Conservation (phyloP, 176 grass and related monocot species). For the Saccharum spontaneum region DNA sequence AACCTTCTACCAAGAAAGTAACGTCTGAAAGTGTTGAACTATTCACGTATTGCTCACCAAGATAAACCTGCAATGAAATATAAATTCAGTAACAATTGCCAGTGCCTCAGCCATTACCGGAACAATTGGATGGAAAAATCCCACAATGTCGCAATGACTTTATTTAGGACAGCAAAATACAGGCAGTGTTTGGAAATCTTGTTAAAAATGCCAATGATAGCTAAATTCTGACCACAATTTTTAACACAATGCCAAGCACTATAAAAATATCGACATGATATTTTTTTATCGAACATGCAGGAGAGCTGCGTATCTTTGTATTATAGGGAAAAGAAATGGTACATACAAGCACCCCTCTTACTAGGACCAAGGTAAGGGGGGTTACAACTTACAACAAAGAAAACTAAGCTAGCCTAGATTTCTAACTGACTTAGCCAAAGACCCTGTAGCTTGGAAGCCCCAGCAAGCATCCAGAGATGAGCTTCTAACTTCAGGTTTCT, state of each 20-base stretch:
- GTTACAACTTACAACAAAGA: neutral
- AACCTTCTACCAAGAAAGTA: slow-evolving; percentile 98
- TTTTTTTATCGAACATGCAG: neutral
- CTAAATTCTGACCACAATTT: slow-evolving; percentile 7
- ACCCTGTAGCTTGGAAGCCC: neutral
- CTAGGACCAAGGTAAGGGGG: neutral
- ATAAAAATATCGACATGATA: neutral
- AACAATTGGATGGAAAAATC: slow-evolving; percentile 9
- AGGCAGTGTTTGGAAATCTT: neutral
- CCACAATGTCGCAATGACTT: neutral
- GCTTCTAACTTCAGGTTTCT: neutral
- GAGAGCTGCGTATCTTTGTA: neutral
- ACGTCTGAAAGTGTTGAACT: slow-evolving; percentile 94
- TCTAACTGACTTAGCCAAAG: neutral
- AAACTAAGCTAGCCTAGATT: neutral
- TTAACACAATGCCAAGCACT: slow-evolving; percentile 7
- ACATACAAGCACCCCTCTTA: neutral
- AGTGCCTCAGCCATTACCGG: neutral
- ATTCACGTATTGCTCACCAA: slow-evolving; percentile 97
- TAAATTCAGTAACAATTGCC: neutral
- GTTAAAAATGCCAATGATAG: neutral
- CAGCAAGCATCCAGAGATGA: neutral
- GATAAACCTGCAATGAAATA: slow-evolving; percentile 73
- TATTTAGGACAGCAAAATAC: slow-evolving; percentile 5
- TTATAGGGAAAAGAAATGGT: neutral